phyloP scores from a whole-genome alignment of 148 eudicot genomes.

The Camellia lanceoleosa region DNA sequence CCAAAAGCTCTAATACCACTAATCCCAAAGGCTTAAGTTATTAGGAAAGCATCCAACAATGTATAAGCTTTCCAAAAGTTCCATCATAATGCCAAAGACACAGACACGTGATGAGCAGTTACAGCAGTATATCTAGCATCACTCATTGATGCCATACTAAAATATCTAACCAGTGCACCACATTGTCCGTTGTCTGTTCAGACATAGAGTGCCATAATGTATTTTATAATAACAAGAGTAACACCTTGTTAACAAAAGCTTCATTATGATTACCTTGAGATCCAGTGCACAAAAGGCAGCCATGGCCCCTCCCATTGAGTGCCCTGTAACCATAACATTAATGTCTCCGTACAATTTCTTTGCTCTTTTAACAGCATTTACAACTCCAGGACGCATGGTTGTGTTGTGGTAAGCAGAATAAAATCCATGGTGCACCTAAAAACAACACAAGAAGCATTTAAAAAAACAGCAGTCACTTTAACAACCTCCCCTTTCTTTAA shows the following conservation, averaged over 20 bases:
- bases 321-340: conserved; percentile 70
- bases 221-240: background rate
- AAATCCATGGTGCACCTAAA: conserved; percentile 97
- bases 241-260: background rate
- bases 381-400: conserved; percentile 68
- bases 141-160: background rate
- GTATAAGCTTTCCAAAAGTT: background rate
- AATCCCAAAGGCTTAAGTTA: too few species aligned
- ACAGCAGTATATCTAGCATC: background rate
- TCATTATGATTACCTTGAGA: conserved; percentile 53
- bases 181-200: background rate
- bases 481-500: background rate
- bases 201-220: background rate
- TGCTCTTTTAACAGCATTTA: conserved; percentile 58
- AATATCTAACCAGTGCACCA: background rate
- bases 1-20: too few species aligned
- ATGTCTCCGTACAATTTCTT: conserved; percentile 61
- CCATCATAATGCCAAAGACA: background rate
- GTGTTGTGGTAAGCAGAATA: conserved; percentile 91
- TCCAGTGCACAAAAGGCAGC: conserved; percentile 93
- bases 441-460: conserved; percentile 15
- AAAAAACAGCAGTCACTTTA: background rate
- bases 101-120: background rate
- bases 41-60: too few species aligned
- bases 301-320: conserved; percentile 99